Evolutionary conservation across 2,329 filamentous ascomycete species (phyloP), one percentile per base, ranked within the genome.

Genomic region (Beauveria australis): DNA sequence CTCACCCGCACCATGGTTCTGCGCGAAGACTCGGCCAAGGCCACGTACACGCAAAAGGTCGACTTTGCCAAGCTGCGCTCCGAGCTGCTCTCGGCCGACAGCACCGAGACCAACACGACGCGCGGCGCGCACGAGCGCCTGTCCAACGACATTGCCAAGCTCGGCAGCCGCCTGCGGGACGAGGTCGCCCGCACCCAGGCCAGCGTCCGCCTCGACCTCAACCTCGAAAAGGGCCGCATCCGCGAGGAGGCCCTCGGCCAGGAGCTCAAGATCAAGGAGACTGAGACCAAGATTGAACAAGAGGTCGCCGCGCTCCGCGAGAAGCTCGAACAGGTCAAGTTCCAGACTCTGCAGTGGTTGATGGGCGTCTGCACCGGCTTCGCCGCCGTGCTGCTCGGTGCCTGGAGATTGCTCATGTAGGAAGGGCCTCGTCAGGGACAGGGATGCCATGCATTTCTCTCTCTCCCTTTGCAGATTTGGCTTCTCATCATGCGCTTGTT

Each of bases 181-280:
- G 94, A 99, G 76, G 93, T 99, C 67, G 89, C 91, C 62, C 84
- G 94, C 48, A 97, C 94, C 3, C 93, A 97, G 76, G 93, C 93
- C 6, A 93, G 89, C 64, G 92, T 97, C 43, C 83, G 93, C 63
- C 78, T 99, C 51, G 94, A 99, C 74, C 78, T 99, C 63, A 99
- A 97, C 74, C 78, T 99, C 51, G 94, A 99, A 72, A 99, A 99
- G 78, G 94, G 94, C 16, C 84, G 94, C 64, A 99, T 97, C 67
- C 81, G 94, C 64, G 94, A 99, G 76, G 94, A 99, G 79, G 92
- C 92, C 19, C 95, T 96, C 66, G 89, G 89, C 61, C 94, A 97
- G 77, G 94, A 99, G 75, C 85, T 99, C 75, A 95, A 96, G 79
- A 91, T 99, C 70, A 97, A 96, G 79, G 94, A 99, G 82, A 97